Conservation (phyloP, 345 rosid species). For the Salix koriyanagi region DNA sequence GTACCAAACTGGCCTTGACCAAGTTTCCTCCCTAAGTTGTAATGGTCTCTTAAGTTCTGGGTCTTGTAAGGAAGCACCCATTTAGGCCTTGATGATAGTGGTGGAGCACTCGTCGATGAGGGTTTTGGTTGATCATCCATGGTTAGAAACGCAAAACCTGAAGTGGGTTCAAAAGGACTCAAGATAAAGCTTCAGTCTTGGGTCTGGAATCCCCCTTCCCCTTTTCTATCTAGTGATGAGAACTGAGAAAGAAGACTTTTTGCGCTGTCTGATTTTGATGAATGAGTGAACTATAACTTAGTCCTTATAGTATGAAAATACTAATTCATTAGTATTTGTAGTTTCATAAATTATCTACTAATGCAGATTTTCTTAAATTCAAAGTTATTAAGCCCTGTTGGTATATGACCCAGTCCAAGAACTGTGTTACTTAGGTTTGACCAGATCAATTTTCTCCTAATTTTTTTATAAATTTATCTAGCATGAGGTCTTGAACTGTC, state of each 20-base stretch:
- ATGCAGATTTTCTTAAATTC: neutral
- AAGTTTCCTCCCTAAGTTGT: conserved; percentile 45
- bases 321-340: too few relatives aligned
- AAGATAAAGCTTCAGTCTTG: neutral
- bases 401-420: too few relatives aligned
- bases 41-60: conserved; percentile 32
- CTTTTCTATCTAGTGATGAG: neutral
- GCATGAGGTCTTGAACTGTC: too few relatives aligned
- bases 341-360: neutral
- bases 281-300: neutral
- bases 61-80: conserved; percentile 18
- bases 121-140: conserved; percentile 8
- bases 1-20: conserved; percentile 85
- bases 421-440: too few relatives aligned
- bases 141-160: neutral
- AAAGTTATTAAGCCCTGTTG: too few relatives aligned
- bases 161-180: neutral
- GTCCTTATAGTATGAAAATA: too few relatives aligned
- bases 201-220: neutral
- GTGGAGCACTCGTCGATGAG: neutral
- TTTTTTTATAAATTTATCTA: too few relatives aligned
- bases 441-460: too few relatives aligned
- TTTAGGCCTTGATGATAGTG: conserved; percentile 7
- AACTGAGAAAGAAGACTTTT: neutral
- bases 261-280: neutral